A percentile compares a stretch with the other conserved stretches of the same genome.
Evolutionary conservation across 495 filamentous ascomycete species (phyloP).

Genomic region (Hypoxylon lenormandii): DNA sequence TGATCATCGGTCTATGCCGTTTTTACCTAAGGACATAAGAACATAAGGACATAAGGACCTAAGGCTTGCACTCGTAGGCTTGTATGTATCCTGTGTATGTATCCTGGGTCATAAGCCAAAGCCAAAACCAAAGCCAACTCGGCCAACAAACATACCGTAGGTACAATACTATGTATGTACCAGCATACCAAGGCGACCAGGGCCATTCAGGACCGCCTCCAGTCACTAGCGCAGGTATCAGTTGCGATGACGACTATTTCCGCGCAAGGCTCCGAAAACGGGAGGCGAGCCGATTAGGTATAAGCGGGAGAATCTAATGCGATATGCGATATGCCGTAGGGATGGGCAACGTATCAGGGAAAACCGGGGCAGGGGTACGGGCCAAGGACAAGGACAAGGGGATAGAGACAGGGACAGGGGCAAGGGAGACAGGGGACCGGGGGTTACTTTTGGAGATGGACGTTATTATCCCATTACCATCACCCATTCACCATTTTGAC

Average conservation of each 20-base stretch:
- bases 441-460: constrained; percentile 13
- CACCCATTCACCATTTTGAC: too few species aligned
- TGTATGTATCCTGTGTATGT: too few species aligned
- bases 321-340: constrained; percentile 42
- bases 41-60: too few species aligned
- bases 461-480: background rate
- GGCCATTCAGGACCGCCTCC: background rate
- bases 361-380: constrained; percentile 28
- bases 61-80: too few species aligned
- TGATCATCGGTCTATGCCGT: constrained; percentile 25
- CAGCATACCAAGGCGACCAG: too few species aligned
- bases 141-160: background rate
- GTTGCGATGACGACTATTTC: constrained; percentile 48
- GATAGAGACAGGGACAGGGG: constrained; percentile 29
- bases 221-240: constrained; percentile 38
- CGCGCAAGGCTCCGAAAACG: constrained; percentile 52
- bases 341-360: constrained; percentile 42
- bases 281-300: constrained; percentile 48
- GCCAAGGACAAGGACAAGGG: constrained; percentile 2
- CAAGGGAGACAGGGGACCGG: too few species aligned
- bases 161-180: too few species aligned
- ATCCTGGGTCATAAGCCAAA: constrained; percentile 30
- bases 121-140: constrained; percentile 25
- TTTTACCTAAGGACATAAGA: too few species aligned
- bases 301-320: constrained; percentile 24